Conservation (phyloP, 768 basidiomycete species). For the Psilocybe tampanensis region DNA sequence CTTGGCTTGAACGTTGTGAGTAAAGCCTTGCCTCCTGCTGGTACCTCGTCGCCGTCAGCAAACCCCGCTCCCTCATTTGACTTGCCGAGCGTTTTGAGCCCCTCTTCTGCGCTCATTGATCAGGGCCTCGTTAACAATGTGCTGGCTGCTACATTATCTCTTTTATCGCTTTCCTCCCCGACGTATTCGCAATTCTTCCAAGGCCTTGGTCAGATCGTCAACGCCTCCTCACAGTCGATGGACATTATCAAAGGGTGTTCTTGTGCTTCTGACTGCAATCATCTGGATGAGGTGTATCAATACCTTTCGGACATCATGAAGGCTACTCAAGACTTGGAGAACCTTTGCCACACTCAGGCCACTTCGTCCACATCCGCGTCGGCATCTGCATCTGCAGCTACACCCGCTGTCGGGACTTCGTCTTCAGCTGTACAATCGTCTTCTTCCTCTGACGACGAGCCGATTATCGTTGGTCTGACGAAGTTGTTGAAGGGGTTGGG, state of each 20-base stretch:
- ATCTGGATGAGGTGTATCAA: not conserved
- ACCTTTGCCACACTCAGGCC: slow-evolving; percentile 4
- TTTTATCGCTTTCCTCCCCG: slow-evolving; percentile 4
- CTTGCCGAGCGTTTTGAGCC: not conserved
- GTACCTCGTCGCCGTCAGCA: not conserved
- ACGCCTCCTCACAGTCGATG: not conserved
- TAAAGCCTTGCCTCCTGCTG: not conserved
- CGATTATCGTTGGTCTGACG: slow-evolving; percentile 16
- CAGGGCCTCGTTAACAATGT: slow-evolving; percentile 6
- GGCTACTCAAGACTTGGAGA: slow-evolving; percentile 7
- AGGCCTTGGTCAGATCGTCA: slow-evolving; percentile 2
- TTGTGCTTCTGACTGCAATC: not conserved
- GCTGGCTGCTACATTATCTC: slow-evolving; percentile 8
- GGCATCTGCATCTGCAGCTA: not conserved
- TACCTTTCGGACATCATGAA: not conserved
- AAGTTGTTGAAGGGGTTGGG: slow-evolving; percentile 18
- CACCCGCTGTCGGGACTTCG: not conserved
- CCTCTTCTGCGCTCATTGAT: not conserved
- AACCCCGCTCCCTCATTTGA: not conserved
- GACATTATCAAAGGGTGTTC: slow-evolving; percentile 2
- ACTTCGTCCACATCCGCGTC: not conserved
- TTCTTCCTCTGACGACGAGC: not conserved
- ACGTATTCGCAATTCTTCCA: slow-evolving; percentile 10
- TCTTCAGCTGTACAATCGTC: not conserved
- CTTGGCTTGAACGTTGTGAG: slow-evolving; percentile 13